Evolutionary conservation across 1,284 basidiomycete species (phyloP), one percentile per base, ranked within the genome.

Genomic region (Laetiporus sulphureus): DNA sequence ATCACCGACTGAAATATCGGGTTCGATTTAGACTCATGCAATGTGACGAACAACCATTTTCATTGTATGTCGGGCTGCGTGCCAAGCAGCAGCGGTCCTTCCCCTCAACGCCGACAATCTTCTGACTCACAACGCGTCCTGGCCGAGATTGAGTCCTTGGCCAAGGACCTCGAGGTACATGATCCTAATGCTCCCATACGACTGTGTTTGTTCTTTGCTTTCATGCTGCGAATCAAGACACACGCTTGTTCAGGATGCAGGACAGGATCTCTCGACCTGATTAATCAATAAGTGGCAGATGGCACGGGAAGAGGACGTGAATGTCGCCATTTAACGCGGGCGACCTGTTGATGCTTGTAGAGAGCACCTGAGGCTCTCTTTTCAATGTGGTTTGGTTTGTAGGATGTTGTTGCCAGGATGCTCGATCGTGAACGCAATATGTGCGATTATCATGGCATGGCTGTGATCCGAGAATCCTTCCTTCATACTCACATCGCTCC

Each of bases 221-320:
- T 23, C 70, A 67, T 18, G 64, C 85, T 13, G 79, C 88, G 0
- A 79, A 75, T 42, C 79, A 83, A 51, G 91, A 96, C 54, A 81
- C 85, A 33, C 74, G 83, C 15, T 64, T 95, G 6, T 90, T 90
- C 59, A 74, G 82, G 3, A 76, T 88, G 69, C 79, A 82, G 86
- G 91, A 56, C 87, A 91, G 54, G 89, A 90, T 56, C 80, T 89
- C 1, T 57, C 92, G 13, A 73, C 68, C 25, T 97, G 94, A 92
- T 65, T 95, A 18, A 64, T 75, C n/a, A 79, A 83, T 45, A 74
- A 69, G 23, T 92, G 90, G 89, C 75, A 72, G 40, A 63, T 79
- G 5, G 47, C 44, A 25, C 13, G 45, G 42, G 21, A 48, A 43
- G 7, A 48, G 50, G 48, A 64, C 64, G 18, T 69, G 66, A 31